Evolutionary conservation across 768 basidiomycete species (phyloP).

Genomic region (Punctularia strigosozonata): DNA sequence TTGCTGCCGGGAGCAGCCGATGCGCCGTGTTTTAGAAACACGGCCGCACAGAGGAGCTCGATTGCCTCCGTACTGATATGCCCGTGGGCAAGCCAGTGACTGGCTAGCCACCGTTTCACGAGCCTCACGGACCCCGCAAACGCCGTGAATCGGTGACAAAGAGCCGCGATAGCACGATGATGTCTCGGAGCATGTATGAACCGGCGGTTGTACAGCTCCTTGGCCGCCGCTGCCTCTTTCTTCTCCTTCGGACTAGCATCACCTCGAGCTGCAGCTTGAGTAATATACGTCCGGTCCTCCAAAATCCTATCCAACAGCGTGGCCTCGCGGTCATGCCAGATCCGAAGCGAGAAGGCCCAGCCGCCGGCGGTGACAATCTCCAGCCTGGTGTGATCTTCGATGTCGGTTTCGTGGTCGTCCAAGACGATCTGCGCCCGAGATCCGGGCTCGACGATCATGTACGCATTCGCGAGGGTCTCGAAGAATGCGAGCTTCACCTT

Average conservation of each 20-base stretch:
- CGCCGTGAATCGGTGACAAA: constrained; percentile 70
- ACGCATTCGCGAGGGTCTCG: constrained; percentile 58
- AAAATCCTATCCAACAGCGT: constrained; percentile 64
- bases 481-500: constrained; percentile 91
- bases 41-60: constrained; percentile 73
- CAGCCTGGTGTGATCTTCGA: constrained; percentile 58
- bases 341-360: constrained; percentile 75
- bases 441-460: constrained; percentile 42
- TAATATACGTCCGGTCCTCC: constrained; percentile 26
- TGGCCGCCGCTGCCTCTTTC: constrained; percentile 42
- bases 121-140: constrained; percentile 80
- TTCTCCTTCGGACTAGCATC: constrained; percentile 30
- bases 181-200: constrained; percentile 79
- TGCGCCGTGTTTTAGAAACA: constrained; percentile 51
- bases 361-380: constrained; percentile 75
- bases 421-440: constrained; percentile 49
- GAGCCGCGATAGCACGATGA: constrained; percentile 68
- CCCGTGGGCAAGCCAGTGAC: constrained; percentile 74
- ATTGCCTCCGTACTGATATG: constrained; percentile 71
- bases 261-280: constrained; percentile 11
- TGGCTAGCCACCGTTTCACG: constrained; percentile 85
- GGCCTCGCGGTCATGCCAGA: constrained; percentile 83
- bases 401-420: constrained; percentile 36
- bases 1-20: constrained; percentile 55
- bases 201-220: constrained; percentile 48